Percentiles rank a stretch among this genome's conserved stretches.
These are phyloP conservation scores for Acacia melanoxylon DNA, from an alignment of 306 rosid species.

Conservation along the genomic window DNA sequence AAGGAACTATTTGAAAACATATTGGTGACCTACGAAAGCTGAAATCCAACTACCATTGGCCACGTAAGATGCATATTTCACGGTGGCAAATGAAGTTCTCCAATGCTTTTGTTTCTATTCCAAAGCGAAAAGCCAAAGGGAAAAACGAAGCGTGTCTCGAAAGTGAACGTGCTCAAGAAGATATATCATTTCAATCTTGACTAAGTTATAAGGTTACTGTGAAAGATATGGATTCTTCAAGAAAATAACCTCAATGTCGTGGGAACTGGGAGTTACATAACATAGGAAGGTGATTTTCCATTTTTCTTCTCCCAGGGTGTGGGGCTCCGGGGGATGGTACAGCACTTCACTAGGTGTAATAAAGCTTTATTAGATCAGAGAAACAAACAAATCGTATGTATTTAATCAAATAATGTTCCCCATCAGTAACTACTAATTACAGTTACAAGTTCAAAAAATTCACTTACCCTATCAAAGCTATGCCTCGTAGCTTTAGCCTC, in stretches of 20 bases:
- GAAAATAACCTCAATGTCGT: not conserved
- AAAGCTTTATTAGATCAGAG: not conserved
- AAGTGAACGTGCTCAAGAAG: not conserved
- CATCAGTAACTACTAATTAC: not conserved
- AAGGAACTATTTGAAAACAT: not conserved
- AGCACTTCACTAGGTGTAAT: not conserved
- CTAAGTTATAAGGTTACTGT: not conserved
- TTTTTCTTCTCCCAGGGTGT: not conserved
- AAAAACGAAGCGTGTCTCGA: not conserved
- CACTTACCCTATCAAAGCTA: slow-evolving; percentile 20
- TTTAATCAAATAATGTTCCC: not conserved
- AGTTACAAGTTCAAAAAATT: slow-evolving; percentile 20
- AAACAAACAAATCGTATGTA: not conserved
- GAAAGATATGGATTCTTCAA: not conserved
- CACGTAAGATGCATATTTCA: not conserved
- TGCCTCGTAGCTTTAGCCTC: slow-evolving; percentile 41
- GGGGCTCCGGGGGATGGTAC: not conserved
- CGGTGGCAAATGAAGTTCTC: not conserved
- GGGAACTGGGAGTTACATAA: not conserved
- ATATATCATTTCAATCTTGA: not conserved
- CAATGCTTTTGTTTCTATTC: not conserved
- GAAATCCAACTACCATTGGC: not conserved
- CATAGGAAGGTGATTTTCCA: not conserved
- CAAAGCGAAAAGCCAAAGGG: not conserved
- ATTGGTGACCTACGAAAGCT: not conserved